Percentiles rank a stretch among this genome's conserved stretches.
Evolutionary conservation across 2,329 filamentous ascomycete species (phyloP).

Genomic region (Talaromyces sp.): DNA sequence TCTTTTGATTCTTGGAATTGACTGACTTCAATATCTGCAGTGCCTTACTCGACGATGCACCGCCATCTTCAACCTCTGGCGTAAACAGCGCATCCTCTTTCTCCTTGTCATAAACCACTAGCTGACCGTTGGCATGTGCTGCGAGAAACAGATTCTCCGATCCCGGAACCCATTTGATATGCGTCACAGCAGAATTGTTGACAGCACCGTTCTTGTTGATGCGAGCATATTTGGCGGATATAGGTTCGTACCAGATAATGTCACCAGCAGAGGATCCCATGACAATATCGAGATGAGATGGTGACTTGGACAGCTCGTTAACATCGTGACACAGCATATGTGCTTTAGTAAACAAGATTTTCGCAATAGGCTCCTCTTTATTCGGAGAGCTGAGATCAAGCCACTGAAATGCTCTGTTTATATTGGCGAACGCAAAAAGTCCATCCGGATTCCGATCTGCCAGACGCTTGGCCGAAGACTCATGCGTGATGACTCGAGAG

Average conservation of each 20-base stretch:
- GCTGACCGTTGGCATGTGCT: conserved; percentile 82
- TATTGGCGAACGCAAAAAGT: conserved; percentile 87
- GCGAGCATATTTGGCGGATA: conserved; percentile 90
- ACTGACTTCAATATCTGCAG: conserved; percentile 86
- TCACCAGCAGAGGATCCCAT: conserved; percentile 96
- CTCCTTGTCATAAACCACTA: conserved; percentile 96
- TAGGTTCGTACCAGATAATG: conserved; percentile 97
- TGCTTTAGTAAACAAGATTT: conserved; percentile 94
- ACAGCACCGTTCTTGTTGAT: conserved; percentile 96
- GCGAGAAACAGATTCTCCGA: conserved; percentile 92
- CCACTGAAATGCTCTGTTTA: conserved; percentile 96
- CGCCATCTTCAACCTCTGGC: conserved; percentile 55
- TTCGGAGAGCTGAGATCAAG: conserved; percentile 72
- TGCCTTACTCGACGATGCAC: conserved; percentile 25
- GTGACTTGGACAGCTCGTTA: conserved; percentile 75
- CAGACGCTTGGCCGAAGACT: conserved; percentile 72
- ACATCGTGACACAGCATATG: conserved; percentile 94
- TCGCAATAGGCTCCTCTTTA: conserved; percentile 84
- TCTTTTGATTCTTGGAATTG: conserved; percentile 87
- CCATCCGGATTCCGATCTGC: conserved; percentile 75
- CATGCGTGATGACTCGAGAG: conserved; percentile 90
- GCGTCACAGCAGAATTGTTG: conserved; percentile 77
- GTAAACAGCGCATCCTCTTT: conserved; percentile 82
- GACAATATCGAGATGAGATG: conserved; percentile 80
- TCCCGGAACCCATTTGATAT: conserved; percentile 89